phyloP scores from a whole-genome alignment of 495 filamentous ascomycete species.

The Penicillium waksmanii region DNA sequence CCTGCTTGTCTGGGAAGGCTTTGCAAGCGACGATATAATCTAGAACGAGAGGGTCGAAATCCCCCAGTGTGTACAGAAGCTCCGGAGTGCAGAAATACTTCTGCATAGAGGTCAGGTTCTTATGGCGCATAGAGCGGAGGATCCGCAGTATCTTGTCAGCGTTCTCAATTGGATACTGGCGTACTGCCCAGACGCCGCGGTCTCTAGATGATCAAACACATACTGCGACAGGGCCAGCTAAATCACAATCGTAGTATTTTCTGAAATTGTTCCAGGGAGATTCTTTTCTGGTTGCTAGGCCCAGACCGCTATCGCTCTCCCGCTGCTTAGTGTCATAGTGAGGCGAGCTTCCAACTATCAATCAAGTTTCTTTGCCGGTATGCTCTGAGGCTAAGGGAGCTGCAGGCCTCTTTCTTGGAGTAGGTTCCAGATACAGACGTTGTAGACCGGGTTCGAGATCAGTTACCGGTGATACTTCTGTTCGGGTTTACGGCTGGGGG shows the following conservation, averaged over 20 bases:
- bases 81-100: slow-evolving; percentile 16
- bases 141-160: slow-evolving; percentile 12
- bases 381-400: slow-evolving; percentile 2
- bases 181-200: slow-evolving; percentile 13
- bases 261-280: slow-evolving; percentile 21
- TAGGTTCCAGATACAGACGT: not conserved
- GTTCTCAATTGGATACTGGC: slow-evolving; percentile 14
- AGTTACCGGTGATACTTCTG: not conserved
- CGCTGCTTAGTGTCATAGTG: slow-evolving; percentile 6
- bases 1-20: slow-evolving; percentile 16
- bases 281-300: slow-evolving; percentile 11
- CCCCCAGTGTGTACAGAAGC: slow-evolving; percentile 16
- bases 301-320: slow-evolving; percentile 4
- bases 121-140: slow-evolving; percentile 10
- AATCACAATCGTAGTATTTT: slow-evolving; percentile 21
- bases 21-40: slow-evolving; percentile 25
- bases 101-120: slow-evolving; percentile 16
- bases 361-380: slow-evolving; percentile 10
- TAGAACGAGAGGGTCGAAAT: slow-evolving; percentile 21
- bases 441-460: not conserved
- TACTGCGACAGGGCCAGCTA: slow-evolving; percentile 21
- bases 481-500: not conserved
- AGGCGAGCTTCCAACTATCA: slow-evolving; percentile 6
- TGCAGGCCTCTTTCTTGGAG: not conserved
- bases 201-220: slow-evolving; percentile 10